Base-by-base conservation (phyloP, 495 filamentous ascomycete genomes). In the Penicillium silybi region DNA sequence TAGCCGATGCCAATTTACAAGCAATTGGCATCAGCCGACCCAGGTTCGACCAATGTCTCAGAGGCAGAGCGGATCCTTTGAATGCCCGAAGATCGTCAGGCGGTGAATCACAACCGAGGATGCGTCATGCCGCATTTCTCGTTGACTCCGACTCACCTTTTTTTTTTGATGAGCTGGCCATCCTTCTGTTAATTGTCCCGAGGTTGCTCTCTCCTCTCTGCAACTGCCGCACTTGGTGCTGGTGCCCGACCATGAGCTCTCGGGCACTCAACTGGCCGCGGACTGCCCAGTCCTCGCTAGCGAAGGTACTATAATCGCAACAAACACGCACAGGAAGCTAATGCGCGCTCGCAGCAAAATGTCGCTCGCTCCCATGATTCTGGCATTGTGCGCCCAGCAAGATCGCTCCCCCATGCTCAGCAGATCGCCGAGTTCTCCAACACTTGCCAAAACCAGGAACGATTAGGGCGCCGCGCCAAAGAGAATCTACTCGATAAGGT, bases 401-500 rank as follows among this genome's bases (percentile, higher is more conserved):
- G 47, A 51, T 58, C 59, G 48, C 23, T 59, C 26, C 27, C 57
- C 56, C 54, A 39, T 34, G 53, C 61, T 22, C 58, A 67, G 17
- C 69, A 73, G 26, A 47, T 65, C 46, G 68, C 68, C 54, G 66
- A 67, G 4, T 70, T 73, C 52, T 74, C 71, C n/a, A 68, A 52
- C 46, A 59, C 50, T 38, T 64, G 60, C 50, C 51, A 55, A 23
- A 66, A 44, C 25, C 45, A 72, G 37, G 68, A 72, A 46, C 63
- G 69, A 25, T 55, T 76, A n/a, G 71, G 70, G 38, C 72, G 63
- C 27, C 69, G 73, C 16, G 74, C 74, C n/a, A 73, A 74, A 52
- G 73, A 78, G 57, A 78, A 78, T 55, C 56, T 71, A 40, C 61
- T 74, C 15, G 73, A 78, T 52, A 65, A 67, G 59, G 74, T 75